A percentile compares a stretch with the other conserved stretches of the same genome.
These are phyloP conservation scores for Dissophora ornata DNA, from an alignment of 192 early-diverging fungal genomes.

Conservation along the genomic window DNA sequence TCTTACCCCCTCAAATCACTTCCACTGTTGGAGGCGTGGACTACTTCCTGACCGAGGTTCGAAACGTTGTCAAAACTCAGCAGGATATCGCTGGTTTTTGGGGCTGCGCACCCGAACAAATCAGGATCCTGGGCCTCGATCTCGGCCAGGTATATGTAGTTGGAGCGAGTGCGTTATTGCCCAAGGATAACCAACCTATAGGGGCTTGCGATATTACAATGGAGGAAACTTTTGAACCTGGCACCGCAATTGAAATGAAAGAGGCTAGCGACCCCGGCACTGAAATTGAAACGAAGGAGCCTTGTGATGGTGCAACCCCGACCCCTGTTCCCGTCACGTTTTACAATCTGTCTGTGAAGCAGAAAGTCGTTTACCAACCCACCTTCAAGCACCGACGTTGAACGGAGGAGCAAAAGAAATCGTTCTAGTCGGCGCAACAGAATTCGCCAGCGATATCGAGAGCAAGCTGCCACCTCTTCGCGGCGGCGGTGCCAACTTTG, in stretches of 20 bases:
- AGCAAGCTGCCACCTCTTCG: background rate
- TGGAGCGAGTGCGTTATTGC: constrained; percentile 15
- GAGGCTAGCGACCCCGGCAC: too few species aligned
- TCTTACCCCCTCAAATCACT: background rate
- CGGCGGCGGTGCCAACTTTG: background rate
- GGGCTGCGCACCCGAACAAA: background rate
- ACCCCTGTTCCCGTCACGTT: background rate
- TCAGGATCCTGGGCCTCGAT: constrained; percentile 13
- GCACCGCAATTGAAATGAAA: too few species aligned
- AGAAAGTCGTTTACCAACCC: constrained; percentile 5
- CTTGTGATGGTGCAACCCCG: background rate
- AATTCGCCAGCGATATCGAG: constrained; percentile 3
- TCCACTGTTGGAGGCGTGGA: background rate
- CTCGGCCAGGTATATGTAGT: constrained; percentile 10
- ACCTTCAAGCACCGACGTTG: constrained; percentile 5
- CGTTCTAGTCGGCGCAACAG: background rate
- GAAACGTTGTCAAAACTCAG: constrained; percentile 14
- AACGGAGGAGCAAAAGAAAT: background rate
- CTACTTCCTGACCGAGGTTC: constrained; percentile 19
- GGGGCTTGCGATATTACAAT: background rate
- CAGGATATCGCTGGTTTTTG: constrained; percentile 1
- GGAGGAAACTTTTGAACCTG: too few species aligned
- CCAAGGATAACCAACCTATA: background rate
- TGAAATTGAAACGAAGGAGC: background rate
- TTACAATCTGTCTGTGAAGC: constrained; percentile 20